Conservation (phyloP, 2,329 filamentous ascomycete genomes). For the Fonsecaea pedrosoi region DNA sequence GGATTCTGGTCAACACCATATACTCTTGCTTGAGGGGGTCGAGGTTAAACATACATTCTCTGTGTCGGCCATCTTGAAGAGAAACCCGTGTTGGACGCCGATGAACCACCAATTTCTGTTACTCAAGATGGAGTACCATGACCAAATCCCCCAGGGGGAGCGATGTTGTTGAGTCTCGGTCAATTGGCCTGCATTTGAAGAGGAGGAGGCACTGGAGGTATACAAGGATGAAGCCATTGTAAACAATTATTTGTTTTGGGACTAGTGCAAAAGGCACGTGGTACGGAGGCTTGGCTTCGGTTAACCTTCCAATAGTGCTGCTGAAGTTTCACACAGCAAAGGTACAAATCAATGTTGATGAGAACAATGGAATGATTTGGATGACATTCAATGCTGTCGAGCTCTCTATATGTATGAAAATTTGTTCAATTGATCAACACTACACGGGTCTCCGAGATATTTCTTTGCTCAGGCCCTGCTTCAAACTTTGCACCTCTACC, state of each 20-base stretch:
- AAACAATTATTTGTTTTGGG: slow-evolving; percentile 7
- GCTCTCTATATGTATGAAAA: neutral
- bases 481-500: neutral
- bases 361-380: neutral
- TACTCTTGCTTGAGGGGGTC: neutral
- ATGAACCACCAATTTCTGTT: neutral
- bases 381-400: neutral
- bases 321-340: neutral
- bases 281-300: neutral
- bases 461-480: neutral
- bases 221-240: slow-evolving; percentile 1
- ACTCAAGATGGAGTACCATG: neutral
- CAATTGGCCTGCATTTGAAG: neutral
- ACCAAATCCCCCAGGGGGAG: neutral
- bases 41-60: slow-evolving; percentile 34
- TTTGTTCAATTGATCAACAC: neutral
- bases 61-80: slow-evolving; percentile 30
- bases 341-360: neutral
- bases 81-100: neutral
- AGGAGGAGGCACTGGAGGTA: neutral
- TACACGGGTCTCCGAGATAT: neutral
- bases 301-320: neutral
- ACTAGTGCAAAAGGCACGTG: neutral
- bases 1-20: slow-evolving; percentile 23
- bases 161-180: neutral